phyloP scores from a whole-genome alignment of 139 green algal genomes.

The Auxenochlorella protothecoides region DNA sequence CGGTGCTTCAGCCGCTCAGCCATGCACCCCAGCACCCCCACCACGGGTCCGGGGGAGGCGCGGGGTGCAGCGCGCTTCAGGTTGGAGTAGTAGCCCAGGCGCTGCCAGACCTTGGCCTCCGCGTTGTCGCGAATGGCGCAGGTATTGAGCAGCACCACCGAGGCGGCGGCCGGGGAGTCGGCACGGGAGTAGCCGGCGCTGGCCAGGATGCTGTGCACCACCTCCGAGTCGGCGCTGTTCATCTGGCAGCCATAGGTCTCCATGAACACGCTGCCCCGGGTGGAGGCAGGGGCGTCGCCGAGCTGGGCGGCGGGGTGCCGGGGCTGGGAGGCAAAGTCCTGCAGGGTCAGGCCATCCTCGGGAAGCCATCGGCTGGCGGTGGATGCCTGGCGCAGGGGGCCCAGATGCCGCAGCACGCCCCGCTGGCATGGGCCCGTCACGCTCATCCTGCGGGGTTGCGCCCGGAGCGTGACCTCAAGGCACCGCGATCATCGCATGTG shows the following conservation, averaged over 20 bases:
- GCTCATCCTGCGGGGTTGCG: too few species aligned
- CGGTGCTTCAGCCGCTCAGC: slow-evolving; percentile 76
- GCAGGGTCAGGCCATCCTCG: slow-evolving; percentile 7
- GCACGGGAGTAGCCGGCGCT: slow-evolving; percentile 36
- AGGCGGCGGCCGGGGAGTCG: slow-evolving; percentile 16
- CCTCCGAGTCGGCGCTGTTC: slow-evolving; percentile 71
- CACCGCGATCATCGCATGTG: too few species aligned
- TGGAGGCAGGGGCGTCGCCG: background rate
- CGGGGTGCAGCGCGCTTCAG: slow-evolving; percentile 17
- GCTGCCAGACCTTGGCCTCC: slow-evolving; percentile 55
- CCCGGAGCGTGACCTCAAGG: too few species aligned
- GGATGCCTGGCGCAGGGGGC: too few species aligned
- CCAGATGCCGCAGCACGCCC: too few species aligned
- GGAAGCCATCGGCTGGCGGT: background rate
- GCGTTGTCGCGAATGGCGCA: slow-evolving; percentile 85
- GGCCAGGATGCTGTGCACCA: slow-evolving; percentile 55
- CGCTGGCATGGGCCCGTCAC: too few species aligned
- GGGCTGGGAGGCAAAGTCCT: background rate
- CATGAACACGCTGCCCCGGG: slow-evolving; percentile 31
- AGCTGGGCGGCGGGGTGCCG: background rate
- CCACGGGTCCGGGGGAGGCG: slow-evolving; percentile 19
- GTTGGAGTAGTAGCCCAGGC: slow-evolving; percentile 48
- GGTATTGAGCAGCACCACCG: slow-evolving; percentile 86
- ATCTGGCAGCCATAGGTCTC: slow-evolving; percentile 81
- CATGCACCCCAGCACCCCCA: slow-evolving; percentile 90